phyloP scores from a whole-genome alignment of 805 yeast species.

The Clavispora fructus region DNA sequence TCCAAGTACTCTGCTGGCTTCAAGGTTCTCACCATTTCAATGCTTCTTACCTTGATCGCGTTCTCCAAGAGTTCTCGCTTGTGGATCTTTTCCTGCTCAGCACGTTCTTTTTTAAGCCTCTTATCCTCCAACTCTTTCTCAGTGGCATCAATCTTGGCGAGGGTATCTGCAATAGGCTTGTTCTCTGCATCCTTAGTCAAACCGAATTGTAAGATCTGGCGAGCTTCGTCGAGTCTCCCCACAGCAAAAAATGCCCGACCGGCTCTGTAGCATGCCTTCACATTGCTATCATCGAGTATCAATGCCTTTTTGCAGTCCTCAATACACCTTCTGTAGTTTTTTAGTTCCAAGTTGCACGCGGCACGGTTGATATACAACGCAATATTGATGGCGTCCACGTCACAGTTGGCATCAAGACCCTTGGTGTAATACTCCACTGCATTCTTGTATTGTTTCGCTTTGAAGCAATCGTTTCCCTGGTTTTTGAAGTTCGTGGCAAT shows the following conservation, averaged over 20 bases:
- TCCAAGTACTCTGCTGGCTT: constrained; percentile 53
- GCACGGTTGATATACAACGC: constrained; percentile 79
- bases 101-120: constrained; percentile 32
- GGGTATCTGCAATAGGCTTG: constrained; percentile 45
- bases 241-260: constrained; percentile 74
- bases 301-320: constrained; percentile 79
- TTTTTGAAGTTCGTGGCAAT: constrained; percentile 82
- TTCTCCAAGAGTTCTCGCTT: constrained; percentile 42
- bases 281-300: constrained; percentile 56
- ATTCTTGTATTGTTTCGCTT: constrained; percentile 60
- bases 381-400: constrained; percentile 47
- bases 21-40: constrained; percentile 43
- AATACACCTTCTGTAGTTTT: constrained; percentile 80
- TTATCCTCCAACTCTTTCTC: constrained; percentile 23
- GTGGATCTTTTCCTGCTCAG: constrained; percentile 36
- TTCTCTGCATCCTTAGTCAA: constrained; percentile 55
- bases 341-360: constrained; percentile 82
- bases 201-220: constrained; percentile 62
- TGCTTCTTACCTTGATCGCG: constrained; percentile 60
- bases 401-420: constrained; percentile 70
- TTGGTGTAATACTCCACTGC: constrained; percentile 78
- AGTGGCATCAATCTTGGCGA: constrained; percentile 41
- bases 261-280: constrained; percentile 82
- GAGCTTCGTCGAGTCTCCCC: constrained; percentile 67
- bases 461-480: constrained; percentile 89